Evolutionary conservation across 495 filamentous ascomycete genomes (phyloP), one percentile per base, ranked within the genome.

Genomic region (Penicillium riverlandense): DNA sequence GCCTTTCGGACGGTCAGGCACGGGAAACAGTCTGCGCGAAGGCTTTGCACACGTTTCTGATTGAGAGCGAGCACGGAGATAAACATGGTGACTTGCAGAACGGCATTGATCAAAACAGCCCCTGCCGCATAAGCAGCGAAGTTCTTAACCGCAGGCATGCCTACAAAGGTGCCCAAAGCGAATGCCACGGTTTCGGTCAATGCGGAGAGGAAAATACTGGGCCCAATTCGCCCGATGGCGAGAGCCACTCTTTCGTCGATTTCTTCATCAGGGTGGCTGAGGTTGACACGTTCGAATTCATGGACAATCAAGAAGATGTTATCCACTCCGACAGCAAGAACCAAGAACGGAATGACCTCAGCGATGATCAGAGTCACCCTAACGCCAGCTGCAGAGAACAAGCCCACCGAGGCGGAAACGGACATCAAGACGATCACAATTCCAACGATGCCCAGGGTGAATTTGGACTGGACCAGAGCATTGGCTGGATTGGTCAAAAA

Each of bases 241-340:
- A 82, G 84, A 12, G 87, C 82, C 48, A 96, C 78, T 12, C 92
- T 76, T 52, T 85, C 79, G 46, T 95, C 84, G n/a, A 98, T 80
- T 52, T 80, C 70, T 32, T 89, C 83, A 51, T 95, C 89, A 0
- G 88, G 86, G 57, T 95, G 80, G 59, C 80, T 94, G 58, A 90
- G 66, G 55, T 97, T 96, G 44, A 95, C 82, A 27, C 94, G 77
- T 63, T 98, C 94, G 51, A 98, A 96, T 57, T 98, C 92, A 65
- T 98, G 90, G 7, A 97, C 94, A 40, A 98, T 96, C 40, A 98
- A 66, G 67, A 98, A 98, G 57, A 98, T 97, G 59, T 98, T 98
- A 74, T 98, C 92, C 8, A 98, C 94, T 16, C 92, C 92, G 12
- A 98, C 86, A 37, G 92, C 92, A 9, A 98, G 69, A 10, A 98